phyloP scores from a whole-genome alignment of 129 eudicot species.

The Centaurea solstitialis region DNA sequence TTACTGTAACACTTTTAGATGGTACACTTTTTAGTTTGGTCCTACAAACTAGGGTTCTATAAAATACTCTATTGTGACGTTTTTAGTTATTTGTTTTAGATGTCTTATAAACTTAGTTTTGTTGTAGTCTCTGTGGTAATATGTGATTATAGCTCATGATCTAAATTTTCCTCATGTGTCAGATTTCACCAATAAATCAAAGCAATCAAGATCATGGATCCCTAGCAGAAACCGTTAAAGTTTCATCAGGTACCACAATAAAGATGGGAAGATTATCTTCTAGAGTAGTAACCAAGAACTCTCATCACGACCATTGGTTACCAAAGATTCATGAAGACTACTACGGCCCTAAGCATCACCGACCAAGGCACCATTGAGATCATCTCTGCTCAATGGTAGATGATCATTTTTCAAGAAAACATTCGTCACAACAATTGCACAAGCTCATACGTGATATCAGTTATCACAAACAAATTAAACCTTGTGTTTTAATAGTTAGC shows the following conservation, averaged over 20 bases:
- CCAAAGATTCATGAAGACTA: slow-evolving; percentile 88
- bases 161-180: not conserved
- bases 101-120: too few relatives aligned
- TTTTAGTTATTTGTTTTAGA: too few relatives aligned
- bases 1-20: too few relatives aligned
- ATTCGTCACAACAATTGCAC: slow-evolving; percentile 3
- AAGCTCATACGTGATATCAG: not conserved
- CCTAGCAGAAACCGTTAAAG: slow-evolving; percentile 26
- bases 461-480: not conserved
- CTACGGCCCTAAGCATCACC: slow-evolving; percentile 69
- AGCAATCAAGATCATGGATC: slow-evolving; percentile 16
- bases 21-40: too few relatives aligned
- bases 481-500: not conserved
- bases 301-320: slow-evolving; percentile 54
- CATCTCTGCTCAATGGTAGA: not conserved
- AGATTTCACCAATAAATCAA: slow-evolving; percentile 11
- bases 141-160: not conserved
- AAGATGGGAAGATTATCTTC: slow-evolving; percentile 38
- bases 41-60: too few relatives aligned
- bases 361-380: slow-evolving; percentile 54
- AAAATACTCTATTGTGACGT: too few relatives aligned
- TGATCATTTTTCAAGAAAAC: not conserved
- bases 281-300: slow-evolving; percentile 39
- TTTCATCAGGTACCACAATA: slow-evolving; percentile 42
- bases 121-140: not conserved